phyloP scores from a whole-genome alignment of 306 rosid species.

The Ormosia emarginata region DNA sequence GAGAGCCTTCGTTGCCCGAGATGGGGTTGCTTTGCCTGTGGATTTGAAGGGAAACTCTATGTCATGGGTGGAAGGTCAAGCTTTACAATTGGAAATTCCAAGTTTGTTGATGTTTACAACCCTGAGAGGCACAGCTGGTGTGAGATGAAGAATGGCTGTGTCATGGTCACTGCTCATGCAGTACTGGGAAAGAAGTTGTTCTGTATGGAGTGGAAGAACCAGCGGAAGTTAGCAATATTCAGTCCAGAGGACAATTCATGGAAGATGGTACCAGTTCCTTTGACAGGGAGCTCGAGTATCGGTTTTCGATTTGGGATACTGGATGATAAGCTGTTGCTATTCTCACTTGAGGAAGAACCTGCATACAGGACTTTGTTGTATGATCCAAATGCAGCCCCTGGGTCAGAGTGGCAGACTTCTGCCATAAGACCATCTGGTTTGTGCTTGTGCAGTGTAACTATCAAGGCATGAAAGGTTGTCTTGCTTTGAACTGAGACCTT shows the following conservation, averaged over 20 bases:
- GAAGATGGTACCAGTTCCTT: conserved; percentile 74
- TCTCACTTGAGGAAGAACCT: conserved; percentile 58
- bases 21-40: conserved; percentile 92
- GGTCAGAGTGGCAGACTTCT: conserved; percentile 81
- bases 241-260: conserved; percentile 71
- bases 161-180: conserved; percentile 95
- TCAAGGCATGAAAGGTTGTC: conserved; percentile 53
- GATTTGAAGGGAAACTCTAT: conserved; percentile 84
- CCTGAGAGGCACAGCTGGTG: conserved; percentile 67
- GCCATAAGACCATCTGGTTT: conserved; percentile 71
- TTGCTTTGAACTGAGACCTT: conserved; percentile 12
- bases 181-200: conserved; percentile 73
- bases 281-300: conserved; percentile 76
- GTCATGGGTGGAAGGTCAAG: conserved; percentile 98
- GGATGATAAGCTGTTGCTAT: conserved; percentile 65
- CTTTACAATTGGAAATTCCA: conserved; percentile 89
- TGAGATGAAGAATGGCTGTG: conserved; percentile 96
- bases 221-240: conserved; percentile 75
- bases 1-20: conserved; percentile 92
- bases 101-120: conserved; percentile 76
- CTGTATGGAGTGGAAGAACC: conserved; percentile 98
- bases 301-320: conserved; percentile 76
- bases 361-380: conserved; percentile 64
- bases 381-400: conserved; percentile 81
- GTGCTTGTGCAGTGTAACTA: conserved; percentile 81